Percentiles rank a stretch among this genome's conserved stretches.
These are phyloP conservation scores for sunflower (Helianthus annuus) DNA, from an alignment of 129 eudicot genomes.

Conservation along the genomic window DNA sequence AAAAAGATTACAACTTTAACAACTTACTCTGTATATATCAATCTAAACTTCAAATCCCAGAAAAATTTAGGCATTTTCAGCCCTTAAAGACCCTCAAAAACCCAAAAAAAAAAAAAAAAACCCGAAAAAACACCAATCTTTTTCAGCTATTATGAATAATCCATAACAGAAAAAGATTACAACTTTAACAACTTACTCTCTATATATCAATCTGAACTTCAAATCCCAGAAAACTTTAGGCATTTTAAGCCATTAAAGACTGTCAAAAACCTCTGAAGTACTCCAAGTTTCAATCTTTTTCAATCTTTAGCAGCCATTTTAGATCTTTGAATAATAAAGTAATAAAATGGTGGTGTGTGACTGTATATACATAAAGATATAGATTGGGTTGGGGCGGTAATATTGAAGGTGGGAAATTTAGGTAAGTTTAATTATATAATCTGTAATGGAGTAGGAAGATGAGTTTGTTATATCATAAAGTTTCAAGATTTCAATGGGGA, in stretches of 20 bases:
- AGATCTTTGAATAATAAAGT: constrained; percentile 24
- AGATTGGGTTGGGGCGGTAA: constrained; percentile 12
- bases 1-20: constrained; percentile 14
- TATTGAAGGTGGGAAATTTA: constrained; percentile 28
- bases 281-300: constrained; percentile 16
- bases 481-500: not conserved
- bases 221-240: constrained; percentile 19
- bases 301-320: constrained; percentile 16
- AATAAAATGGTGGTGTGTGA: constrained; percentile 22
- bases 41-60: constrained; percentile 19
- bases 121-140: not conserved
- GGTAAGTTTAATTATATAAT: constrained; percentile 4
- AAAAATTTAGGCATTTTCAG: constrained; percentile 19
- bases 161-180: not conserved
- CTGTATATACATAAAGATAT: constrained; percentile 29
- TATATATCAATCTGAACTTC: constrained; percentile 3
- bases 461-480: not conserved
- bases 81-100: constrained; percentile 27
- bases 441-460: constrained; percentile 8
- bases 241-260: constrained; percentile 34
- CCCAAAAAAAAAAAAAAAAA: too few relatives aligned
- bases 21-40: constrained; percentile 20
- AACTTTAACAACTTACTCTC: constrained; percentile 25
- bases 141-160: constrained; percentile 3
- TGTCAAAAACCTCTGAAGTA: constrained; percentile 7